phyloP scores from a whole-genome alignment of 352 stramenopile species.

The Phytophthora citricola region DNA sequence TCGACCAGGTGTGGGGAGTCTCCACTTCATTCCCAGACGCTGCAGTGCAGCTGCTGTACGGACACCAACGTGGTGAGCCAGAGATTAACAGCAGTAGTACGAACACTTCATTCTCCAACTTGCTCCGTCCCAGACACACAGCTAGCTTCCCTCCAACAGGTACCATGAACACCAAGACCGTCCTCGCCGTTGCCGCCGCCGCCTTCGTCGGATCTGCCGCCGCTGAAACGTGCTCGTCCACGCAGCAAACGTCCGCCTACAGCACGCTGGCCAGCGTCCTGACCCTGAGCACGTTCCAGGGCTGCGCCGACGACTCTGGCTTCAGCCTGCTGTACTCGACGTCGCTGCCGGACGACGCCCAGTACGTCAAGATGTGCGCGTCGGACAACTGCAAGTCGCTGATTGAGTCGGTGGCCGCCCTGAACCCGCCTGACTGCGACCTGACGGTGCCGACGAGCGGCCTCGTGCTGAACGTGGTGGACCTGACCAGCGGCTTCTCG shows the following conservation, averaged over 20 bases:
- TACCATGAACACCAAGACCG: constrained; percentile 36
- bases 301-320: constrained; percentile 34
- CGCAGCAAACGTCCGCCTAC: constrained; percentile 40
- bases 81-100: no score
- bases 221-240: constrained; percentile 18
- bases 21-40: no score
- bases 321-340: constrained; percentile 44
- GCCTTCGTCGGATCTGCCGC: constrained; percentile 24
- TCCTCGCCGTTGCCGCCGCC: constrained; percentile 25
- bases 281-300: constrained; percentile 31
- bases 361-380: constrained; percentile 43
- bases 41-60: no score
- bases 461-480: constrained; percentile 36
- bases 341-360: constrained; percentile 28
- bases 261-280: constrained; percentile 35
- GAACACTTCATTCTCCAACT: constrained; percentile 18
- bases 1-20: not conserved
- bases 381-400: constrained; percentile 34
- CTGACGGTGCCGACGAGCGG: constrained; percentile 42
- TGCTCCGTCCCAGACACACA: constrained; percentile 25
- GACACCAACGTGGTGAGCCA: no score
- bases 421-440: constrained; percentile 41
- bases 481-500: constrained; percentile 34
- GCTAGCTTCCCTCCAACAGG: constrained; percentile 10
- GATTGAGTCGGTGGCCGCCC: constrained; percentile 23